Base-by-base conservation (phyloP, 805 yeast genomes). In the Lachancea sp. region DNA sequence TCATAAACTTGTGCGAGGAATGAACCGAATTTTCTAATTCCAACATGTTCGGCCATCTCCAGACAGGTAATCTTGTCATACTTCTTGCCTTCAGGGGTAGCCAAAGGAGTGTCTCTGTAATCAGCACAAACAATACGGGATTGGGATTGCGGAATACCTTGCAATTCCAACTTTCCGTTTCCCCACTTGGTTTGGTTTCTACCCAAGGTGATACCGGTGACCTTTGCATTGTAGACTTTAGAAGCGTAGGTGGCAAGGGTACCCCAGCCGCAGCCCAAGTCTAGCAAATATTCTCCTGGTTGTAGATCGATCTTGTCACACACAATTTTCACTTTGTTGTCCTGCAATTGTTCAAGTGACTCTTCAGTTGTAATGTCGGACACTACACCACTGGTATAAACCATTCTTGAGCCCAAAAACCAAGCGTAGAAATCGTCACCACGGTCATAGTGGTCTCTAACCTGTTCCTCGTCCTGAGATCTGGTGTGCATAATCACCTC, bases 41-140 rank as follows among this genome's bases (percentile, higher is more conserved):
- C 96, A 60, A 88, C 96, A 65, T 88, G 96, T 74, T 88, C 96
- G 29, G 95, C 88, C 96, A 88, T 88, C 73, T 88, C 96, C 63
- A 88, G 73, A 69, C 95, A 85, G 32, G 95, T 83, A 62, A 88
- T 88, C 66, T 87, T 86, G 72, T 88, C 79, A 70, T 89, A 88
- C 20, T 48, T 48, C 39, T 48, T 48, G 22, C 50, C 50, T 52
- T 72, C 74, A 46, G 75, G 74, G 33, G 75, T 74, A 45, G 88
- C 82, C 39, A 77, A 69, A 42, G 96, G 96, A 36, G 95, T 76
- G 64, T 88, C 96, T 69, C 96, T 81, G 74, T 88, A 88, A 68
- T 88, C 96, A 64, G 79, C 72, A 70, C 95, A 86, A 44, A 83
- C 77, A 54, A 88, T 84, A 60, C 74, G 72, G 32, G 89, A 80